Evolutionary conservation across 352 stramenopile genomes (phyloP), one percentile per base, ranked within the genome.

Genomic region (Phytophthora sp.): DNA sequence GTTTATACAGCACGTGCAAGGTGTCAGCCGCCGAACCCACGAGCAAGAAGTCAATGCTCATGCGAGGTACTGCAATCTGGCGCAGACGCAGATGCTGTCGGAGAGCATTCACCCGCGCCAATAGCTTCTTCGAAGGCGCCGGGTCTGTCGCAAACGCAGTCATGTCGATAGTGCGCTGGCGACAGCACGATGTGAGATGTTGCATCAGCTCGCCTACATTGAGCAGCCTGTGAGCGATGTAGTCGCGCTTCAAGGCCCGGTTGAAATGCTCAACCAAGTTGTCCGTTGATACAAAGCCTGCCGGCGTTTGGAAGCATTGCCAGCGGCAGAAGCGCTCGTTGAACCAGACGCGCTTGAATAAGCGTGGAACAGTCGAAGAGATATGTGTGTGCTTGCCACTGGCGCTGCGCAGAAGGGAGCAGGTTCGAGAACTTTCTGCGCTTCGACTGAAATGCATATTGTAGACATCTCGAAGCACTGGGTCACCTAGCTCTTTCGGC

Each of bases 231-330:
- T n/a, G n/a, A n/a, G n/a, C n/a, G n/a, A n/a, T n/a, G n/a, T n/a
- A n/a, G n/a, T n/a, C n/a, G n/a, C n/a, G n/a, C n/a, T n/a, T n/a
- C n/a, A n/a, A n/a, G n/a, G n/a, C n/a, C n/a, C n/a, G n/a, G n/a
- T n/a, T n/a, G n/a, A n/a, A n/a, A n/a, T n/a, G n/a, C n/a, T n/a
- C n/a, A n/a, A n/a, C n/a, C 39, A 47, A 71, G 39, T 79, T 71
- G 56, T 66, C 76, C 0, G 59, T 79, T 2, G 66, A 68, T 0
- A 66, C 71, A 36, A 57, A 66, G 0, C 56, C 57, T 0, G 35
- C 1, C 7, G 69, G 50, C 2, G 60, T 47, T 1, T 52, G 36
- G 20, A 33, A 41, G 35, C 60, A 67, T n/a, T 74, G 41, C 60
- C 60, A 77, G 5, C 38, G 20, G 0, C n/a, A 66, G 20, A 69